These are phyloP conservation scores for Lachnellula subtilissima DNA, from an alignment of 2,329 filamentous ascomycete species.

Conservation along the genomic window DNA sequence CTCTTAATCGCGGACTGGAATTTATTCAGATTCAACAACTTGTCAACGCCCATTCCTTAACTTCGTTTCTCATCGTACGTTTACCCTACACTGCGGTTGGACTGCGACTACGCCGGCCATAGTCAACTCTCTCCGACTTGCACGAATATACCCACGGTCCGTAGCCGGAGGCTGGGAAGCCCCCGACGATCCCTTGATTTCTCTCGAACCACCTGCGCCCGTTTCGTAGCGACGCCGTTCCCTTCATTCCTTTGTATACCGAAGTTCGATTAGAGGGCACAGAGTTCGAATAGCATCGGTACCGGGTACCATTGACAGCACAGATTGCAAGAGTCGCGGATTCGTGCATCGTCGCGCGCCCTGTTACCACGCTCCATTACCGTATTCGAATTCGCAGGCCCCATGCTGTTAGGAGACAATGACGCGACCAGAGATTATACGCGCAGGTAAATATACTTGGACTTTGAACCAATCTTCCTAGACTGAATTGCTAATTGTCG, in stretches of 20 bases:
- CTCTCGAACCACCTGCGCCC: slow-evolving; percentile 8
- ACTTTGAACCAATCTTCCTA: background rate
- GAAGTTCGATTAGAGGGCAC: background rate
- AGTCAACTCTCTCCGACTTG: slow-evolving; percentile 9
- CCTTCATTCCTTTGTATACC: slow-evolving; percentile 14
- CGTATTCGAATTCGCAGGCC: slow-evolving; percentile 4
- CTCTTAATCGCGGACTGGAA: background rate
- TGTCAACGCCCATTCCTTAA: background rate
- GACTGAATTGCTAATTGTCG: slow-evolving; percentile 22
- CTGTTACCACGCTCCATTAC: slow-evolving; percentile 4
- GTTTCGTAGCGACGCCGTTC: slow-evolving; percentile 9
- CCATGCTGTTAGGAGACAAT: slow-evolving; percentile 34
- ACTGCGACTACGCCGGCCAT: slow-evolving; percentile 22
- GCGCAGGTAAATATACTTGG: slow-evolving; percentile 41
- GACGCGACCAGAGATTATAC: slow-evolving; percentile 52
- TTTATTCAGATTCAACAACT: background rate
- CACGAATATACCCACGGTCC: background rate
- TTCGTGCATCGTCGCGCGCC: slow-evolving; percentile 16
- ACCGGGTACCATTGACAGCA: slow-evolving; percentile 6
- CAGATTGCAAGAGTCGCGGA: slow-evolving; percentile 8
- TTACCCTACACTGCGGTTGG: background rate
- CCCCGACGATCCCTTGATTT: background rate
- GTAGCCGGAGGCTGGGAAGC: background rate
- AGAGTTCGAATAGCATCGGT: background rate
- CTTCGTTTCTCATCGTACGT: slow-evolving; percentile 2